Base-by-base conservation (phyloP, 2,329 filamentous ascomycete species). In the Myriosclerotinia duriaeana region DNA sequence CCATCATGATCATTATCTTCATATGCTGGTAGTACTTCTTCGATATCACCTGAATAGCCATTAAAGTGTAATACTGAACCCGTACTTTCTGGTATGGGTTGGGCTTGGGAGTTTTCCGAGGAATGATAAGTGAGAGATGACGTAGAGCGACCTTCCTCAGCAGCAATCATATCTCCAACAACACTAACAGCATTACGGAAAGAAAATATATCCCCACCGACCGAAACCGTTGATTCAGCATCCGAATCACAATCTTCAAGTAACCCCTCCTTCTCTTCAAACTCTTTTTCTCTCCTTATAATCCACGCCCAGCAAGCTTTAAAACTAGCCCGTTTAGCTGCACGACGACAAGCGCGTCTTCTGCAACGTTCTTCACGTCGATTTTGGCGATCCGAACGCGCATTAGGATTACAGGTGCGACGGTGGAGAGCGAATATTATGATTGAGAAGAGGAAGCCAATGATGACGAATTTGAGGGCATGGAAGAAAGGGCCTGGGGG, bases 381-480 rank as follows among this genome's bases (percentile, higher is more conserved):
- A 12, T 68, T 59, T 65, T 70, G 67, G 1, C 69, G 68, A 4
- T 66, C 54, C 2, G 69, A 64, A 12, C 66, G 71, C 7, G 64
- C 60, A 17, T 62, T 53, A 1, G 71, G 58, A 5, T 67, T 70
- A 60, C 69, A 71, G 22, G 54, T 58, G 30, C 70, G 70, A 12
- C 67, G 69, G 53, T 72, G 69, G 30, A 75, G 65, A 11, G 73
- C 68, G 2, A 69, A 20, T 22, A 72, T 11, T 1, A 75, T 63
- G 55, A 74, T 69, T 1, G 71, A 67, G 48, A 71, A 58, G 62
- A 75, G 68, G 53, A 74, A 73, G 4, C 70, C 72, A 20, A 73
- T 71, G 5, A 67, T 14, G 12, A 56, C 59, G 62, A 72, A 70
- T 48, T 72, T 74, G 11, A 71, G 30, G 26, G 73, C 55, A 46